Base-by-base conservation (phyloP, 1,284 basidiomycete species). In the Heimioporus retisporus region DNA sequence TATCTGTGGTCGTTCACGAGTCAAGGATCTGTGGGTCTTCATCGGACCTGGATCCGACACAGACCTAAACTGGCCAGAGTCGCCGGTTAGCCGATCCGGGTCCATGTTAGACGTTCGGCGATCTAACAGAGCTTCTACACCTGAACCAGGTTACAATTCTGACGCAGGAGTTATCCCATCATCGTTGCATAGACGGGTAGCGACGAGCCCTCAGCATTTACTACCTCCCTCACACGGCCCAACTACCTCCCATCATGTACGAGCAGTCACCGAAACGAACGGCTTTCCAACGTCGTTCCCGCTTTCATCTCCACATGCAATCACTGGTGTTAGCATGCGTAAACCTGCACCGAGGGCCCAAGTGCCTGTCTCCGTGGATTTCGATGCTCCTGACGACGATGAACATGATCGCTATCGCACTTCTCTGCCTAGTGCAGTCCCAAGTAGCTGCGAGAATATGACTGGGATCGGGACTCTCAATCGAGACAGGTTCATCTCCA, bases 21-120 rank as follows among this genome's bases (percentile, higher is more conserved):
- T 88, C 59, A 93, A 93, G 76, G 93, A 94, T 73, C 77, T 94
- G 2, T 94, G 93, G 93, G 82, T 94, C 59, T 94, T 94, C 74
- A 87, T 87, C 2, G 90, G 90, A 53, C 85, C 86, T 51, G 79
- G 81, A 21, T 73, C 82, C 16, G 77, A 78, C n/a, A 57, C 61
- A 25, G 77, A 78, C 64, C 78, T 72, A 60, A 72, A 68, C 57
- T 81, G 77, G 73, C 79, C 79, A 59, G 77, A 81, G 35, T 78
- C 77, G 18, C 75, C 82, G 16, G 71, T 78, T 53, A 78, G 77
- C 58, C 77, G 68, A 54, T 80, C 77, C 23, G 77, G 77, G 48
- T 78, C 77, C n/a, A 75, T 77, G 69, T 57, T 75, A 59, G 77
- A 78, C 60, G 63, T 78, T 62, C 78, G 77, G 25, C 74, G 79